phyloP scores from a whole-genome alignment of 768 basidiomycete species.

The Termitomyces bulborhizus region DNA sequence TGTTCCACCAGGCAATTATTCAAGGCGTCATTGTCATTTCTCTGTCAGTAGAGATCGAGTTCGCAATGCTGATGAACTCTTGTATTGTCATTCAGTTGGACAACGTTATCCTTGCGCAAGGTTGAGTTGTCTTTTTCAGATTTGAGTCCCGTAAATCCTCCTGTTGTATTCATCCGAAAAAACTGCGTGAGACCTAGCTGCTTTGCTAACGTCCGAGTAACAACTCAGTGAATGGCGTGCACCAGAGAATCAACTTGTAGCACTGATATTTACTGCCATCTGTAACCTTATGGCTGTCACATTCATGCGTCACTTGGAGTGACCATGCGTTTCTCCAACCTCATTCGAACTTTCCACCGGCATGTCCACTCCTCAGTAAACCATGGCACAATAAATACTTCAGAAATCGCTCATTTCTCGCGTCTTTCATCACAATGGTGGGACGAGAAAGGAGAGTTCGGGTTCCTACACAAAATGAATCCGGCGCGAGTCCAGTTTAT shows the following conservation, averaged over 20 bases:
- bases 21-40: slow-evolving; percentile 14
- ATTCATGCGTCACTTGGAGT: not conserved
- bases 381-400: slow-evolving; percentile 48
- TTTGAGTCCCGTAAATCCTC: no score
- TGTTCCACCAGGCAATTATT: slow-evolving; percentile 20
- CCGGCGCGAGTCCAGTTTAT: slow-evolving; percentile 82
- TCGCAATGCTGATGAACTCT: not conserved
- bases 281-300: not conserved
- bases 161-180: no score
- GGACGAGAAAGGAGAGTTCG: slow-evolving; percentile 90
- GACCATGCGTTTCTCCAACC: slow-evolving; percentile 12
- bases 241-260: not conserved
- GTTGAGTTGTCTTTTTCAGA: no score
- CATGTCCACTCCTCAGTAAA: slow-evolving; percentile 7
- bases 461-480: slow-evolving; percentile 90
- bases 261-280: no score
- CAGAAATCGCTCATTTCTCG: slow-evolving; percentile 81
- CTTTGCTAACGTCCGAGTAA: not conserved
- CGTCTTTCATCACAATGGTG: slow-evolving; percentile 80
- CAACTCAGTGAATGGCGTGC: not conserved
- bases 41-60: not conserved
- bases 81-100: slow-evolving; percentile 19
- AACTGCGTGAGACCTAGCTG: not conserved
- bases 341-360: slow-evolving; percentile 10
- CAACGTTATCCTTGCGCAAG: slow-evolving; percentile 13